Evolutionary conservation across 495 filamentous ascomycete genomes (phyloP), one percentile per base, ranked within the genome.

Genomic region (Penicillium herquei): DNA sequence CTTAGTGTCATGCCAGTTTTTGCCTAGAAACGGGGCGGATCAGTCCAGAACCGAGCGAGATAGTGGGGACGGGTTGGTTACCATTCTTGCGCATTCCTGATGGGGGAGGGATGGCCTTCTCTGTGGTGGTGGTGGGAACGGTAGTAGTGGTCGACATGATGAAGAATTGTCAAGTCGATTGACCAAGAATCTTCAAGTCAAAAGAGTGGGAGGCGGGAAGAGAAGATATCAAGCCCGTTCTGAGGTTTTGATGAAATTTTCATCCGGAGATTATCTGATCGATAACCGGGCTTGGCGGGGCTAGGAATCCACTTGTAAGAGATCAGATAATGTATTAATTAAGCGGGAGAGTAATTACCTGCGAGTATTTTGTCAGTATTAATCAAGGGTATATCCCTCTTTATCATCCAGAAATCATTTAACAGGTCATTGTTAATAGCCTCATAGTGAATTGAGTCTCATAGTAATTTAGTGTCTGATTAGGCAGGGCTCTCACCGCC

Each of bases 1-100:
- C 66, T 88, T 90, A 17, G 81, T 74, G 37, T 78, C 70, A 71
- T 96, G 91, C 94, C 94, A 98, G 79, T 95, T 87, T 75, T 97
- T 97, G 57, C 93, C 93, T 98, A 46, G 65, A 63, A 62, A 33
- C n/a, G 32, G 10, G 43, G 7, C 14, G 64, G 58, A 55, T 59
- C 40, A 65, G 58, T 50, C 52, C 35, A 62, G 41, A 54, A 52
- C 63, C 54, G 56, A 53, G 18, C 43, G 33, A 34, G 44, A 30
- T 33, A 30, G 51, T 39, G 51, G 53, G 40, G 53, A 51, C 41
- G 26, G 39, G 31, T 32, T 16, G 16, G 56, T 40, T 64, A 78
- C 76, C 76, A 62, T 78, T 78, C 62, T 77, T 76, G 50, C 76
- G 71, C 59, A 77, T 72, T 57, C 78, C 78, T 56, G 67, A 41